Conservation (phyloP, 208 protist genomes). For the Acanthamoeba sp. region DNA sequence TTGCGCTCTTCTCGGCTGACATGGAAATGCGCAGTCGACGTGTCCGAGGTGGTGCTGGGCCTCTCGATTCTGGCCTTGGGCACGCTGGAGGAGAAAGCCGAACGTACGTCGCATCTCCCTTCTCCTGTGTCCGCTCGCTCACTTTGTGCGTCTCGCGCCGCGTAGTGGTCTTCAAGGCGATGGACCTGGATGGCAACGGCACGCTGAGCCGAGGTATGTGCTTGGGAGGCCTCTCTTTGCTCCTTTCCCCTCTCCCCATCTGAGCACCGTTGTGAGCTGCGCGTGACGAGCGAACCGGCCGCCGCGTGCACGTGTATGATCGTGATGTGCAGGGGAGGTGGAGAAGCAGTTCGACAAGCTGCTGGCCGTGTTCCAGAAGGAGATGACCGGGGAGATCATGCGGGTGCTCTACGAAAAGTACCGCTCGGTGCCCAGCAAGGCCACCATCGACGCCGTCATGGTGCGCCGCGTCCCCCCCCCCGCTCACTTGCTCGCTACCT, state of each 20-base stretch:
- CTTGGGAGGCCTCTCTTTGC: no score
- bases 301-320: neutral
- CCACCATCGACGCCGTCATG: neutral
- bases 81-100: conserved; percentile 18
- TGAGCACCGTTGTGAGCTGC: no score
- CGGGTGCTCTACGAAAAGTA: conserved; percentile 41
- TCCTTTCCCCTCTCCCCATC: no score
- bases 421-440: neutral
- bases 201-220: neutral
- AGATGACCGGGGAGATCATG: conserved; percentile 36
- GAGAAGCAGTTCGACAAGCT: conserved; percentile 20
- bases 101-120: neutral
- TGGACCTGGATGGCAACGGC: neutral
- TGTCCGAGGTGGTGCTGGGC: conserved; percentile 7
- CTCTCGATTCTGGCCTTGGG: neutral
- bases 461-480: no score
- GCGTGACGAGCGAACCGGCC: no score
- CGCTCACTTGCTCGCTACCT: no score
- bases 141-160: neutral
- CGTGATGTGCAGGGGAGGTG: neutral
- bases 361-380: conserved; percentile 1
- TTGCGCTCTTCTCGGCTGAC: neutral
- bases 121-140: neutral
- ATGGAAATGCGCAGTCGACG: neutral
- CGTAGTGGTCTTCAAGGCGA: conserved; percentile 21